Percentiles rank a stretch among this genome's conserved stretches.
Conservation (phyloP, 2,329 filamentous ascomycete genomes). For the Cylindrodendrum hubeiense region DNA sequence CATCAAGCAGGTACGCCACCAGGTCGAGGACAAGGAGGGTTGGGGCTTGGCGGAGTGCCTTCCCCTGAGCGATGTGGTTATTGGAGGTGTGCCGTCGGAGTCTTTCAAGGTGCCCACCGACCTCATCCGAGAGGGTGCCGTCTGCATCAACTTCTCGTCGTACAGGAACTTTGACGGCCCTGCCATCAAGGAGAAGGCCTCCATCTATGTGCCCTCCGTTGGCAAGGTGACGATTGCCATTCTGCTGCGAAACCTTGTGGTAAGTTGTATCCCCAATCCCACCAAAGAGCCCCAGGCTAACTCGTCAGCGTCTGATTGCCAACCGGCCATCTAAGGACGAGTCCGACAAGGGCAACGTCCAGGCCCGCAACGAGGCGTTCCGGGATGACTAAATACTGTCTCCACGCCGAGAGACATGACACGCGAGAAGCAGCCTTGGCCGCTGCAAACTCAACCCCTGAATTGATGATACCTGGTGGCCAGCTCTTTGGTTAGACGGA, state of each 20-base stretch:
- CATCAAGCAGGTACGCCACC: conserved; percentile 86
- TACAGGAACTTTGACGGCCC: conserved; percentile 91
- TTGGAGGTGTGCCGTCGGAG: conserved; percentile 90
- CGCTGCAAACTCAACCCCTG: background rate
- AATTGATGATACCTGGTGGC: conserved; percentile 22
- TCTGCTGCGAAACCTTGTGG: conserved; percentile 87
- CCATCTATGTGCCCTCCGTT: conserved; percentile 96
- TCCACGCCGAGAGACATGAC: background rate
- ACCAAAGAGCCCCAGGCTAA: conserved; percentile 38
- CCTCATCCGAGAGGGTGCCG: conserved; percentile 86
- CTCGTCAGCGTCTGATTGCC: conserved; percentile 62
- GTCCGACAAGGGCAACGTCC: conserved; percentile 49
- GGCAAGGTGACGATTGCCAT: conserved; percentile 98
- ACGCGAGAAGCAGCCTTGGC: background rate
- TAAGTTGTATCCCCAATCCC: conserved; percentile 59
- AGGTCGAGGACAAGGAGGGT: conserved; percentile 85
- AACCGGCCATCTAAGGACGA: conserved; percentile 59
- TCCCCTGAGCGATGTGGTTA: conserved; percentile 92
- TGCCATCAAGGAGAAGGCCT: conserved; percentile 93
- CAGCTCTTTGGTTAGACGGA: background rate
- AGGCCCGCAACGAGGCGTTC: conserved; percentile 58
- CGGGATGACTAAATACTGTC: conserved; percentile 49
- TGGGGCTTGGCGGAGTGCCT: conserved; percentile 85
- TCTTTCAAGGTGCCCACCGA: conserved; percentile 90
- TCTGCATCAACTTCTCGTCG: conserved; percentile 99